These are phyloP conservation scores for Aegle marmelos DNA, from an alignment of 345 rosid species.

Conservation along the genomic window DNA sequence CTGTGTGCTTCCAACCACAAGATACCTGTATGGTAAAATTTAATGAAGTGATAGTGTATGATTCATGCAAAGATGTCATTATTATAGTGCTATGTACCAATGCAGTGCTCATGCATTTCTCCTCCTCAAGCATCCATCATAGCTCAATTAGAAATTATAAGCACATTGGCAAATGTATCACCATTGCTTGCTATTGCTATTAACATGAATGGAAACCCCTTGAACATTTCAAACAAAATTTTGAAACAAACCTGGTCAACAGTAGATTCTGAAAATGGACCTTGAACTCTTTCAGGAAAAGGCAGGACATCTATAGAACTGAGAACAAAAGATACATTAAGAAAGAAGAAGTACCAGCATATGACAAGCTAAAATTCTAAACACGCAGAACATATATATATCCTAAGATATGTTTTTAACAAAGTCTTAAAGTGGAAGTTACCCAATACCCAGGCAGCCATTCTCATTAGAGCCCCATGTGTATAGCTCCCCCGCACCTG, in stretches of 20 bases:
- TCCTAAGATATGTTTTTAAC: conserved; percentile 3
- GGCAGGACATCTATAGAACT: conserved; percentile 61
- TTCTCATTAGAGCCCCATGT: conserved; percentile 94
- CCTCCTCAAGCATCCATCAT: not conserved
- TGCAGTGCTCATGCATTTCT: not conserved
- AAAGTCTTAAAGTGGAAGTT: conserved; percentile 20
- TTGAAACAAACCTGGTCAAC: conserved; percentile 49
- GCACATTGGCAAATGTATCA: not conserved
- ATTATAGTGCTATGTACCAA: not conserved
- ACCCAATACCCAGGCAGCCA: conserved; percentile 95
- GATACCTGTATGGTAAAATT: conserved; percentile 51
- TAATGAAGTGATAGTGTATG: not conserved
- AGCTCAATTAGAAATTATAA: not conserved
- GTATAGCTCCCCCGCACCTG: conserved; percentile 78
- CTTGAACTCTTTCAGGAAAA: conserved; percentile 75
- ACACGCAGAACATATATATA: not conserved
- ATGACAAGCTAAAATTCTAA: conserved; percentile 7
- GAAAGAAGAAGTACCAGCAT: not conserved
- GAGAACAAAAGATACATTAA: conserved; percentile 18
- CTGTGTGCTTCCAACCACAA: conserved; percentile 99
- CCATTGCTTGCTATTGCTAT: not conserved
- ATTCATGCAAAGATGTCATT: not conserved
- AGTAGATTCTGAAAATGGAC: conserved; percentile 59
- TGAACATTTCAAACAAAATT: not conserved
- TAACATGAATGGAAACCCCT: not conserved